phyloP scores from a whole-genome alignment of 2,329 filamentous ascomycete species.

The Domatiomyces globalis region DNA sequence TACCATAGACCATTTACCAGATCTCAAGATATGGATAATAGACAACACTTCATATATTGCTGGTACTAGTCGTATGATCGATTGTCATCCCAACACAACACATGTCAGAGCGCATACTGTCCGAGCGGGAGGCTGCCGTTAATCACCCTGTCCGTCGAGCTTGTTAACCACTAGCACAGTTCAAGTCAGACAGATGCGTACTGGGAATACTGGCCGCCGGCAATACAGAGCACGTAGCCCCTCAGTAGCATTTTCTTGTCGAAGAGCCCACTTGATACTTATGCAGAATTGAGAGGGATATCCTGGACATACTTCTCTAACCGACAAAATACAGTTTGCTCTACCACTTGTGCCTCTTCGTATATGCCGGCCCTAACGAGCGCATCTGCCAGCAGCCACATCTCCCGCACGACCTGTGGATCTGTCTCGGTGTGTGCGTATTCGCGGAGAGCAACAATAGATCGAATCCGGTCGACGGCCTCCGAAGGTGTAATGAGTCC shows the following conservation, averaged over 20 bases:
- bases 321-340: neutral
- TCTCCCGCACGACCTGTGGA: conserved; percentile 3
- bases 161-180: no score
- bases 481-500: neutral
- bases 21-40: no score
- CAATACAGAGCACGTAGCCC: neutral
- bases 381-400: conserved; percentile 2
- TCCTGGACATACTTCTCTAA: conserved; percentile 3
- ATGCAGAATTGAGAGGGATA: conserved; percentile 2
- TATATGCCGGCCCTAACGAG: conserved; percentile 1
- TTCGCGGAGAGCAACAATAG: conserved; percentile 4
- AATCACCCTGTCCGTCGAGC: no score
- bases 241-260: neutral
- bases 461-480: conserved; percentile 1
- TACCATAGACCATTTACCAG: no score
- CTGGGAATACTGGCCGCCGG: no score
- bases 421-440: conserved; percentile 1
- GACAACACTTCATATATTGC: no score
- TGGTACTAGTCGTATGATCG: no score
- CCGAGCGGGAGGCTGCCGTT: no score
- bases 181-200: no score
- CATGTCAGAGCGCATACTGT: no score
- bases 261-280: neutral
- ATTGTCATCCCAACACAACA: no score
- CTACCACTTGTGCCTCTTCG: conserved; percentile 3